A percentile compares a stretch with the other conserved stretches of the same genome.
These are phyloP conservation scores for Kuraishia cidri DNA, from an alignment of 805 yeast genomes.

Conservation along the genomic window DNA sequence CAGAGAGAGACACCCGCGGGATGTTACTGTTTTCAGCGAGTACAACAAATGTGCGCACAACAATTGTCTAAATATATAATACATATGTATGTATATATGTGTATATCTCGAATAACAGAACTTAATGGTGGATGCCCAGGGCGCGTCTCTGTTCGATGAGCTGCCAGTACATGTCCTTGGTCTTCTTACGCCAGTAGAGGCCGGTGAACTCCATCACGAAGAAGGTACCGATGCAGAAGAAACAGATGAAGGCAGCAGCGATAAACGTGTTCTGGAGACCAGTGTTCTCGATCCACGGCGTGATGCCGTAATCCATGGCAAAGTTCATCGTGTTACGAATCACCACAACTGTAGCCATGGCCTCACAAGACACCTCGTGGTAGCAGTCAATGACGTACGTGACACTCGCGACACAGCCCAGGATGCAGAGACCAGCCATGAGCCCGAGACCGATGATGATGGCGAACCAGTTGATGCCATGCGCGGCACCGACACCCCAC, in stretches of 20 bases:
- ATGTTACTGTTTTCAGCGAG: too few species aligned
- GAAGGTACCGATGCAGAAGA: slow-evolving; percentile 37
- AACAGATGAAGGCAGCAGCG: slow-evolving; percentile 42
- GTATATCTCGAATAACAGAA: too few species aligned
- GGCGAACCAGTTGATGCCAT: slow-evolving; percentile 46
- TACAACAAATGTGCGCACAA: too few species aligned
- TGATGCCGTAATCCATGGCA: slow-evolving; percentile 51
- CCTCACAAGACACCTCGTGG: slow-evolving; percentile 42
- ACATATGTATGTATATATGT: too few species aligned
- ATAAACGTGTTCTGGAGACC: slow-evolving; percentile 52
- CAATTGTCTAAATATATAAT: too few species aligned
- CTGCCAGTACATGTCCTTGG: slow-evolving; percentile 24
- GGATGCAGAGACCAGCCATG: slow-evolving; percentile 43
- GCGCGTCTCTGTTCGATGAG: slow-evolving; percentile 2
- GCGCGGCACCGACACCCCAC: slow-evolving; percentile 59
- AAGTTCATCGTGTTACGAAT: slow-evolving; percentile 53
- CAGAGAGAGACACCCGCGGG: too few species aligned
- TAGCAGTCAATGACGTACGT: slow-evolving; percentile 51
- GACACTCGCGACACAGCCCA: slow-evolving; percentile 41
- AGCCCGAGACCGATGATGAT: slow-evolving; percentile 46
- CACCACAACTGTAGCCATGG: slow-evolving; percentile 45
- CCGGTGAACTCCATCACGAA: slow-evolving; percentile 27
- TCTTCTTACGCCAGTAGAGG: slow-evolving; percentile 23
- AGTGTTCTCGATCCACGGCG: slow-evolving; percentile 43
- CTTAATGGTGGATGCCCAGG: slow-evolving; percentile 1